These are phyloP conservation scores for Cudoniella acicularis DNA, from an alignment of 495 filamentous ascomycete genomes.

Conservation along the genomic window DNA sequence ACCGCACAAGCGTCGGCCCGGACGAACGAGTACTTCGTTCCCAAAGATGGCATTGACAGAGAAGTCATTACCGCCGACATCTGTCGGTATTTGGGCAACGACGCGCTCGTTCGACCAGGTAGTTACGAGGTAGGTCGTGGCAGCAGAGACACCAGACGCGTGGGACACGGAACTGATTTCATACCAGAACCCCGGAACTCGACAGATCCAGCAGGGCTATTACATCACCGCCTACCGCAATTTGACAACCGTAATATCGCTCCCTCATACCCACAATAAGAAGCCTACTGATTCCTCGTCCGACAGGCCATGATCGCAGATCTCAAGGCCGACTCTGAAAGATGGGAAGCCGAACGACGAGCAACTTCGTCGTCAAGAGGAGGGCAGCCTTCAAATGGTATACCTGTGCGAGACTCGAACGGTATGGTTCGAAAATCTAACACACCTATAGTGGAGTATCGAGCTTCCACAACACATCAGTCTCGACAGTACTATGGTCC, in stretches of 20 bases:
- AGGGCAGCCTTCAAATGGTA: slow-evolving; percentile 53
- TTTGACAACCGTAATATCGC: slow-evolving; percentile 69
- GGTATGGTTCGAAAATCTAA: slow-evolving; percentile 53
- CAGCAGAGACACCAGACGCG: too few species aligned
- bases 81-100: slow-evolving; percentile 87
- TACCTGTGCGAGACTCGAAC: slow-evolving; percentile 49
- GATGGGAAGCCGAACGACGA: slow-evolving; percentile 73
- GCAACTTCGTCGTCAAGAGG: slow-evolving; percentile 35
- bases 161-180: too few species aligned
- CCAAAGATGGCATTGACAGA: slow-evolving; percentile 84
- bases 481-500: slow-evolving; percentile 49
- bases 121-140: slow-evolving; percentile 64
- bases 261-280: slow-evolving; percentile 4
- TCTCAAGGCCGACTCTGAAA: slow-evolving; percentile 73
- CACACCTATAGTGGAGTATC: slow-evolving; percentile 48
- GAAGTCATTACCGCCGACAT: slow-evolving; percentile 95
- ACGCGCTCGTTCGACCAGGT: slow-evolving; percentile 85
- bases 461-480: slow-evolving; percentile 46
- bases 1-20: slow-evolving; percentile 40
- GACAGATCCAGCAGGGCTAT: slow-evolving; percentile 68
- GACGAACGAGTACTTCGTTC: slow-evolving; percentile 83
- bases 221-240: slow-evolving; percentile 87
- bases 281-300: slow-evolving; percentile 11
- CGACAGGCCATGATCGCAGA: slow-evolving; percentile 82
- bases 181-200: slow-evolving; percentile 15